Evolutionary conservation across 2,329 filamentous ascomycete genomes (phyloP).

Genomic region (Calonectria henricotiae): DNA sequence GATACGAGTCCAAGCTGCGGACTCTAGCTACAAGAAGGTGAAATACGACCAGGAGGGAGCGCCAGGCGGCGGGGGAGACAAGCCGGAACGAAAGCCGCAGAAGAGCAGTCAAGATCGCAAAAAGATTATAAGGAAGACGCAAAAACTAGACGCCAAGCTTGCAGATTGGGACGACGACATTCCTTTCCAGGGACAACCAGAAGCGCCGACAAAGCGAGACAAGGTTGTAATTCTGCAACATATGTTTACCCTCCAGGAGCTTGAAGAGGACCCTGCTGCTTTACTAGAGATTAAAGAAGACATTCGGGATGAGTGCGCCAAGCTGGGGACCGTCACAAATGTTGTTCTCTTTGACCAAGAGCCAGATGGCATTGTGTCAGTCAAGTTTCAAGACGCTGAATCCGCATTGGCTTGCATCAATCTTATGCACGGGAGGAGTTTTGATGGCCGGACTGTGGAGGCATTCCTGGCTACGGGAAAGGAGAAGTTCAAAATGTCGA

Average conservation of each 20-base stretch:
- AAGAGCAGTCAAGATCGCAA: slow-evolving; percentile 81
- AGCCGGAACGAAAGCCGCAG: slow-evolving; percentile 61
- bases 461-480: slow-evolving; percentile 81
- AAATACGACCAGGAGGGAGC: slow-evolving; percentile 72
- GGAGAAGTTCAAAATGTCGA: slow-evolving; percentile 82
- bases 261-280: slow-evolving; percentile 87
- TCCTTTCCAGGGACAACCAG: slow-evolving; percentile 64
- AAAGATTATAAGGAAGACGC: slow-evolving; percentile 92
- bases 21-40: slow-evolving; percentile 92
- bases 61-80: slow-evolving; percentile 43
- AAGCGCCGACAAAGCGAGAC: slow-evolving; percentile 74
- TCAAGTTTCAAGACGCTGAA: slow-evolving; percentile 83
- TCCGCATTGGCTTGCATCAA: slow-evolving; percentile 82
- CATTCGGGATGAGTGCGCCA: slow-evolving; percentile 89
- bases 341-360: slow-evolving; percentile 93
- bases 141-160: slow-evolving; percentile 92
- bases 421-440: slow-evolving; percentile 85
- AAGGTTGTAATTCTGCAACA: slow-evolving; percentile 91
- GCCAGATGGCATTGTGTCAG: slow-evolving; percentile 85
- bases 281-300: slow-evolving; percentile 96
- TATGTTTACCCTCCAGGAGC: slow-evolving; percentile 91
- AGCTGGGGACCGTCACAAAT: slow-evolving; percentile 90
- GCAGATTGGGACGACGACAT: slow-evolving; percentile 97
- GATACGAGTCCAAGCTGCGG: slow-evolving; percentile 88
- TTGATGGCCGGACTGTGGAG: slow-evolving; percentile 80